phyloP scores from a whole-genome alignment of 495 filamentous ascomycete genomes.

The Trichodelitschia bisporula region DNA sequence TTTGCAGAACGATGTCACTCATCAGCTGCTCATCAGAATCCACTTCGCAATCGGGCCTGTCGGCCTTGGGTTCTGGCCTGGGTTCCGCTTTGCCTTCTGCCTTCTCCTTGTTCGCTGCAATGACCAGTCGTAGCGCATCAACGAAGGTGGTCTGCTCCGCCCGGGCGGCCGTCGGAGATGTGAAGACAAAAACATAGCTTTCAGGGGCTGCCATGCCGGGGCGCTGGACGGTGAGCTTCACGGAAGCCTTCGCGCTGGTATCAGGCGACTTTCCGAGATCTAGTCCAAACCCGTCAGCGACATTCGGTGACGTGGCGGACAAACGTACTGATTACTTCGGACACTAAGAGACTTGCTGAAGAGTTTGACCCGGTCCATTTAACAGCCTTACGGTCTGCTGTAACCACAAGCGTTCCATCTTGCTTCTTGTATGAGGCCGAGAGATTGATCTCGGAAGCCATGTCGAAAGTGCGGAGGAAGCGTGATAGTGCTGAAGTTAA shows the following conservation, averaged over 20 bases:
- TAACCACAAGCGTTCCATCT: constrained; percentile 59
- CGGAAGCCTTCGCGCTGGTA: constrained; percentile 59
- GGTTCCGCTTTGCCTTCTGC: constrained; percentile 17
- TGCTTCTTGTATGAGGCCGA: constrained; percentile 83
- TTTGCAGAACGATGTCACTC: constrained; percentile 52
- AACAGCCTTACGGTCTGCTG: constrained; percentile 41
- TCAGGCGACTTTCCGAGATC: constrained; percentile 86
- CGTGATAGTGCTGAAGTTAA: too few species aligned
- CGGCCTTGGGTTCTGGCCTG: constrained; percentile 10
- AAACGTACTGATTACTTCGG: too few species aligned
- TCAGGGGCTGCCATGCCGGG: constrained; percentile 29
- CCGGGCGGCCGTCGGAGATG: constrained; percentile 46
- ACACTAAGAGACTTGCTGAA: too few species aligned
- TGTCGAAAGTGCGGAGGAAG: too few species aligned
- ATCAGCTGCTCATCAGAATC: constrained; percentile 51
- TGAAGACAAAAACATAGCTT: constrained; percentile 69
- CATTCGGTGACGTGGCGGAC: too few species aligned
- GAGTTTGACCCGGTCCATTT: constrained; percentile 60
- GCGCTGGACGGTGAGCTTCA: constrained; percentile 57
- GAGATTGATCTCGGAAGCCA: too few species aligned
- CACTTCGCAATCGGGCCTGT: constrained; percentile 34
- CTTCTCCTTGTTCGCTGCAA: constrained; percentile 39
- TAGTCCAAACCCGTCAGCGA: too few species aligned
- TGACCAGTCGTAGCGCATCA: constrained; percentile 49
- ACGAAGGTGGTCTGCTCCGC: constrained; percentile 65